Base-by-base conservation (phyloP, 306 rosid species). In the Inga laurina region DNA sequence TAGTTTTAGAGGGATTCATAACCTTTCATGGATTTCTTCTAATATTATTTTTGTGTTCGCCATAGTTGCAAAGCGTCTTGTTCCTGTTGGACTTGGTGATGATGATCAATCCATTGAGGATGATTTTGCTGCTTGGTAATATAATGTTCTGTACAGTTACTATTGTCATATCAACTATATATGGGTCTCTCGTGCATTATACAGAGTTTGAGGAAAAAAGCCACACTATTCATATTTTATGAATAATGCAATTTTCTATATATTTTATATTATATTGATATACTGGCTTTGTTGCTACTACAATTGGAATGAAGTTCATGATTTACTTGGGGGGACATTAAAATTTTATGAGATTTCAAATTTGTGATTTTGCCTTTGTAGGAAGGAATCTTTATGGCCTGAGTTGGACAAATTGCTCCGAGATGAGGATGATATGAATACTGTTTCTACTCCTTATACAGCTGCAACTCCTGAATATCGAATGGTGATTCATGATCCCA, bases 101-200 rank as follows among this genome's bases (percentile, higher is more conserved):
- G 98, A 94, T 83, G 98, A 94, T 80, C 97, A 94, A 84, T 90
- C 94, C 85, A 92, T 92, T 43, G 97, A 94, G 88, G 98, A 94
- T 82, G 98, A 94, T 85, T 94, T 94, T 86, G 45, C 91, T 88
- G 94, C 92, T 59, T 94, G 98, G 98, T 94, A 78, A 48, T 37
- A 80, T 54, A 51, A 21, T 83, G 45, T 44, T 64, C 22, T 59
- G 3, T 75, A 57, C 44, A 45, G 30, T 48, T 79, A 35, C 81
- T 79, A 73, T 82, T 48, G 35, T 37, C 78, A 35, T 70, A 77
- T 75, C 45, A 1, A 5, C n/a, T 52, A 52, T 16, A 52, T 18
- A 52, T 52, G 59, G 59, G n/a, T 5, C n/a, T 48, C 19, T 52
- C 59, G 18, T 52, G 59, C 59, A 16, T 52, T 52, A 52, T 52